Evolutionary conservation across 164 flowering plant species (phyloP), one percentile per base, ranked within the genome.

Genomic region (Magnolia officinalis): DNA sequence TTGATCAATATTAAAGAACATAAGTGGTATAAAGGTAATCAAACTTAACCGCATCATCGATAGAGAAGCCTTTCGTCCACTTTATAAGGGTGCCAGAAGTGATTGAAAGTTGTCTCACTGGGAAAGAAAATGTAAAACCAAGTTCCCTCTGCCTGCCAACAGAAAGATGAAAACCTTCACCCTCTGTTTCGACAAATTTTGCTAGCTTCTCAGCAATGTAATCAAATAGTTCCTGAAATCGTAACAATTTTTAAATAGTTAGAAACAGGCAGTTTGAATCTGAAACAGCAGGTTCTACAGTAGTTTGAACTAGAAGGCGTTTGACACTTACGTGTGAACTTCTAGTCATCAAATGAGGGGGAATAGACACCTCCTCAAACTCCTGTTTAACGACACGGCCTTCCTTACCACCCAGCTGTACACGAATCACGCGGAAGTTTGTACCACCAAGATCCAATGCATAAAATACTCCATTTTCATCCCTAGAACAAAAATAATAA

Each of bases 361-460:
- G 99, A 78, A 95, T 95, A 45, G 98, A 91, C 71, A 91, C 94
- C 85, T 96, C 99, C 8, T 86, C 88, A 80, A 82, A 88, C 81
- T 96, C 99, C 83, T 90, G 90, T 67, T 89, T 86, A 55, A 82
- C 84, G 67, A 89, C 88, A 72, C 89, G 83, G 4, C 73, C 78
- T 24, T 87, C 92, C 81, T 75, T 89, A 37, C 99, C 99, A 63
- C 96, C 95, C 79, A 95, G 80, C 16, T 85, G 92, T 20, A 93
- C 94, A 29, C 99, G 96, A 73, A 95, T 68, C 52, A 95, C 98
- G 29, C 99, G 96, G 83, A 95, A 95, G 80, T 95, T 95, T 82
- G 99, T 95, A 20, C 99, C 99, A 72, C 99, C 98, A 74, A 95
- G 98, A 76, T 95, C 99, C 83, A 95, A 81, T 7, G 99, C 99